A percentile compares a stretch with the other conserved stretches of the same genome.
Evolutionary conservation across 306 rosid genomes (phyloP).

Genomic region (Cicer cuneatum): DNA sequence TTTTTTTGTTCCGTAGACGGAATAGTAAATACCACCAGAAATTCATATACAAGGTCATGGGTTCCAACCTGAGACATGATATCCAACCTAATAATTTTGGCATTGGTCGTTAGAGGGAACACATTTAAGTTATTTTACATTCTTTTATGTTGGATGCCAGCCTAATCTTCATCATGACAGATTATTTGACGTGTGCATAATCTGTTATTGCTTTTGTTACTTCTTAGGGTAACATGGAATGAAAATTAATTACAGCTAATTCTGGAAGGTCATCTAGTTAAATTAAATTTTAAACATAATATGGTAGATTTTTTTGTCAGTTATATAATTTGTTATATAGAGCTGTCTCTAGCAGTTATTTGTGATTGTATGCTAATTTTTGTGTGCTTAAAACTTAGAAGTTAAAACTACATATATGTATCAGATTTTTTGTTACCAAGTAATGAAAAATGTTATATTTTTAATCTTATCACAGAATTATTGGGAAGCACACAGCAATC

Average conservation of each 20-base stretch:
- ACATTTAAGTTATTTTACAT: neutral
- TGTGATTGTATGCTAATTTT: neutral
- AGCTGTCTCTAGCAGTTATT: neutral
- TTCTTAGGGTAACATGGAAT: neutral
- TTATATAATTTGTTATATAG: slow-evolving; percentile 22
- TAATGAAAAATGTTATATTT: slow-evolving; percentile 38
- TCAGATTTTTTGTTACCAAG: slow-evolving; percentile 16
- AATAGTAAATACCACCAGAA: too few species aligned
- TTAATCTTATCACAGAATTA: slow-evolving; percentile 35
- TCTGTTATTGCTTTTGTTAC: neutral
- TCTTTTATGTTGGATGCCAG: neutral
- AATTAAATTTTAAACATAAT: neutral
- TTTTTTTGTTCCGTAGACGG: too few species aligned
- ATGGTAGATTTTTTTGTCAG: neutral
- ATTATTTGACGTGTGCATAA: neutral
- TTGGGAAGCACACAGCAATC: slow-evolving; percentile 44
- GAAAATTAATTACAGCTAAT: neutral
- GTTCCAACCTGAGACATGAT: too few species aligned
- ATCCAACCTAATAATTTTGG: too few species aligned
- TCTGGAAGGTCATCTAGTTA: neutral
- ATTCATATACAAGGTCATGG: too few species aligned
- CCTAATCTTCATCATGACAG: slow-evolving; percentile 13
- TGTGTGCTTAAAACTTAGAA: neutral
- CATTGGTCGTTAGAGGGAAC: neutral
- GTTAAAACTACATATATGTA: neutral